Evolutionary conservation across 495 filamentous ascomycete genomes (phyloP), one percentile per base, ranked within the genome.

Genomic region (Podospora pseudocomata): DNA sequence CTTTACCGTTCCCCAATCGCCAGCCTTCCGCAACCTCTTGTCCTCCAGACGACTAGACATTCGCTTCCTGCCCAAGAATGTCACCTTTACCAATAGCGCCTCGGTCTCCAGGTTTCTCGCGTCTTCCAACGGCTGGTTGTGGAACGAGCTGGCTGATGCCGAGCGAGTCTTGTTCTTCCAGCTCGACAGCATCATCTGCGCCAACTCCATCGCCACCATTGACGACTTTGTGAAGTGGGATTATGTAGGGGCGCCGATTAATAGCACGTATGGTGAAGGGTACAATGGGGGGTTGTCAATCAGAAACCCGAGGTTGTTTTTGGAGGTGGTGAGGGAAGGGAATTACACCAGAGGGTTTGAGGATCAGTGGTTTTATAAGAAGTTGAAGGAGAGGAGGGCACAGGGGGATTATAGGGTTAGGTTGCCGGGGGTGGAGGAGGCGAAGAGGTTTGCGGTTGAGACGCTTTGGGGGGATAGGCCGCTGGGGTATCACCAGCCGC

Each of bases 211-310:
- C 56, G 44, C 58, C 18, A 73, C 65, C 20, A 71, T 76, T 13
- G 76, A 78, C 18, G 76, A 77, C 56, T 78, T 72, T 64, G 63
- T 77, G 27, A 65, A 68, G 3, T 78, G 74, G 63, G 75, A 77
- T 66, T 71, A 77, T 20, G 57, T 78, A 19, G 75, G 76, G 0
- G 73, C 73, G 5, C 72, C 75, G 23, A 74, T 78, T 59, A 62
- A 67, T 9, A 13, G 19, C 15, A 49, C 34, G 1, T 73, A 66
- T 26, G 72, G 73, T 1, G 39, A 66, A 34, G 75, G 74, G 19
- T 76, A 75, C 62, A 76, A 77, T 62, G 75, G 75, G 6, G 77
- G 75, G 0, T 57, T 79, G 65, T 75, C 71, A 26, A 64, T 79
- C 32, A 49, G 77, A 15, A 77, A 75, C 65, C 71, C 72, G 39